These are phyloP conservation scores for Abelmoschus esculentus DNA, from an alignment of 345 rosid species.

Conservation along the genomic window DNA sequence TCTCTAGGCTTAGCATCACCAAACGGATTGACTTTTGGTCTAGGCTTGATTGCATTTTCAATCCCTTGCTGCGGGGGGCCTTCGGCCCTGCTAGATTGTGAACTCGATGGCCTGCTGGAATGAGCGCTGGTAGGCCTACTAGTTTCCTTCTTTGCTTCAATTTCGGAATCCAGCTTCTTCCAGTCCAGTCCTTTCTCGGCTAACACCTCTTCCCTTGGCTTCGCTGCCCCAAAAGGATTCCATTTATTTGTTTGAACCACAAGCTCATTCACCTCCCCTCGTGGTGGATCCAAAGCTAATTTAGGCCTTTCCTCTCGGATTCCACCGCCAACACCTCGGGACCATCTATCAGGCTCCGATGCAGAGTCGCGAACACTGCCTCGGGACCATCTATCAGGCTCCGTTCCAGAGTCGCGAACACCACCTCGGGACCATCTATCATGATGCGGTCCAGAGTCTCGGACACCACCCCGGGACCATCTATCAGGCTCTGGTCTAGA, in stretches of 20 bases:
- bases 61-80: conserved; percentile 45
- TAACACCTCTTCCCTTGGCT: conserved; percentile 89
- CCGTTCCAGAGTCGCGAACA: conserved; percentile 27
- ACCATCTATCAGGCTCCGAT: conserved; percentile 61
- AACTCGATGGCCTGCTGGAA: conserved; percentile 93
- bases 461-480: too few relatives aligned
- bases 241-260: conserved; percentile 49
- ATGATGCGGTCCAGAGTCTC: too few relatives aligned
- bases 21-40: conserved; percentile 86
- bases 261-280: conserved; percentile 38
- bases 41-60: conserved; percentile 62
- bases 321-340: conserved; percentile 42
- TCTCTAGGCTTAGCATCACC: conserved; percentile 98
- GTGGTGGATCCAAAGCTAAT: conserved; percentile 60
- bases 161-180: conserved; percentile 70
- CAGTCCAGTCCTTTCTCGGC: conserved; percentile 95
- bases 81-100: conserved; percentile 82
- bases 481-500: conserved; percentile 49
- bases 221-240: conserved; percentile 86
- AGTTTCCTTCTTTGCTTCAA: conserved; percentile 64
- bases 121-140: conserved; percentile 87
- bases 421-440: conserved; percentile 72
- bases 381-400: conserved; percentile 63
- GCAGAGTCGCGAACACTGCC: conserved; percentile 33
- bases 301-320: conserved; percentile 56